A percentile compares a stretch with the other conserved stretches of the same genome.
Conservation (phyloP, 345 rosid species). For the Eucalyptus erythrocorys region DNA sequence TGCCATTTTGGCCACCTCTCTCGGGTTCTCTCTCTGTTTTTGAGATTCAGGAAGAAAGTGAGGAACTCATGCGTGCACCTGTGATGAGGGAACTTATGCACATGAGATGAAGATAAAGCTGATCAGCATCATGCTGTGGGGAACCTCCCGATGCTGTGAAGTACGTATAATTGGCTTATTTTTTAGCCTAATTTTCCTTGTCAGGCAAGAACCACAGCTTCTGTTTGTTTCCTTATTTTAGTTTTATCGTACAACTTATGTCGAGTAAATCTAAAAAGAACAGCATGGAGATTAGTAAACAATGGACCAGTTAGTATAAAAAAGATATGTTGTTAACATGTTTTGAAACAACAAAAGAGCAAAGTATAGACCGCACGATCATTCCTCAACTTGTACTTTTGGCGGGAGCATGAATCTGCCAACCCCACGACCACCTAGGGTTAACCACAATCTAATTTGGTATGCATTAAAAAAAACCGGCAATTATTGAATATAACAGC, state of each 20-base stretch:
- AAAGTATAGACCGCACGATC: background rate
- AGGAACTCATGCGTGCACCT: too few relatives aligned
- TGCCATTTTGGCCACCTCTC: background rate
- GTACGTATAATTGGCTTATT: background rate
- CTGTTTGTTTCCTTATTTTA: background rate
- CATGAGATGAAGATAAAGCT: background rate
- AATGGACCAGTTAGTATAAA: background rate
- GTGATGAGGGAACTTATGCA: background rate
- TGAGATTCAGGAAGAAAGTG: background rate
- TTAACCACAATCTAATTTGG: background rate
- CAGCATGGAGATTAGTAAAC: background rate
- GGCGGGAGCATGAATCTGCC: too few relatives aligned
- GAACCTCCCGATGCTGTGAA: too few relatives aligned
- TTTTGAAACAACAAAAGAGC: background rate
- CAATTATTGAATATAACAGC: background rate
- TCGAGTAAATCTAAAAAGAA: background rate
- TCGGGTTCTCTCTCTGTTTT: background rate
- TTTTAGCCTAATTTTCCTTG: background rate
- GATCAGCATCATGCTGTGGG: too few relatives aligned
- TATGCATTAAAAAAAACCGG: background rate
- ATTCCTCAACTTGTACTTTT: too few relatives aligned
- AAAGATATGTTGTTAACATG: background rate
- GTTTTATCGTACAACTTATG: background rate
- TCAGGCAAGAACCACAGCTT: background rate
- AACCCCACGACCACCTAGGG: too few relatives aligned